Evolutionary conservation across 352 stramenopile species (phyloP), one percentile per base, ranked within the genome.

Genomic region (Globisporangium middletonii): DNA sequence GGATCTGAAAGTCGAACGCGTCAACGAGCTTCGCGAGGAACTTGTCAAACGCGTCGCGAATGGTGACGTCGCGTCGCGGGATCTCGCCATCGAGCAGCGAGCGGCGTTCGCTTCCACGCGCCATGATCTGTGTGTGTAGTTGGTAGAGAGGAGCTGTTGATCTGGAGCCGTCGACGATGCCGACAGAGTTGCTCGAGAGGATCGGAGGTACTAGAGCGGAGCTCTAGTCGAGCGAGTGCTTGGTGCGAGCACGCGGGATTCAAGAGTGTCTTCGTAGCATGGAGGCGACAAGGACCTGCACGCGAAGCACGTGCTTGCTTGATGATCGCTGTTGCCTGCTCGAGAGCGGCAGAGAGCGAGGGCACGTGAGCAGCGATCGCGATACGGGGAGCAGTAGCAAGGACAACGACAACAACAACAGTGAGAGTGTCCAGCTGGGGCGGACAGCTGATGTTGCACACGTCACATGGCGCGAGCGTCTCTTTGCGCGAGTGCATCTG

Each of bases 11-110:
- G 50, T 63, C 43, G 43, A 63, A 63, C 33, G 72, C 63, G 46
- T 80, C 70, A 41, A 82, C 68, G 18, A 84, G 45, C 44, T 47
- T 63, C 43, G 67, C 70, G 8, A 80, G 59, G n/a, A 72, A 64
- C 15, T 72, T 62, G 19, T 78, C 63, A 11, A 84, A 46, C 8
- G 38, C 30, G 11, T 53, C 50, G 9, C 53, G 62, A 11, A 59
- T 64, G 19, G 63, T 62, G 41, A 54, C 51, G 2, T 66, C 55
- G 12, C 68, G 71, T 5, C 49, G 68, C 26, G 71, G 37, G 12
- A 75, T 50, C 13, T 68, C 54, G 44, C 68, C 68, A 41, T 73
- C 65, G 18, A 81, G 58, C 19, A 79, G 35, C 11, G 72, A 83
- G 16, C 60, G 65, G 33, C 70, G 64, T 42, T 82, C 57, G 18